A percentile compares a stretch with the other conserved stretches of the same genome.
Conservation (phyloP, 371 early-diverging fungal species). For the Chytridiales sp. region DNA sequence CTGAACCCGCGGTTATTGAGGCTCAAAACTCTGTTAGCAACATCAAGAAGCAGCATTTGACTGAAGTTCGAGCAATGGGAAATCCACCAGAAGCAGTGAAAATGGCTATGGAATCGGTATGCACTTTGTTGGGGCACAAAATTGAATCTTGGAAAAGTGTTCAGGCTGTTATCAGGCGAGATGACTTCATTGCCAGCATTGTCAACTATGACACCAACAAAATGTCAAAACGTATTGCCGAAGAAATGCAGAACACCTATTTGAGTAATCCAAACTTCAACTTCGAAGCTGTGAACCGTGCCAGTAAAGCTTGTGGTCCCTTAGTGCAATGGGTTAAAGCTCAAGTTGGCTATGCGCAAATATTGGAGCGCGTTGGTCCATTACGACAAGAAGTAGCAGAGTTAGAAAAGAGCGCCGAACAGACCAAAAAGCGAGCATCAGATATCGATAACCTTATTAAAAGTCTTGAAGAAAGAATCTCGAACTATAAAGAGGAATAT, state of each 20-base stretch:
- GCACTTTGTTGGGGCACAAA: constrained; percentile 88
- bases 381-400: constrained; percentile 88
- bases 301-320: constrained; percentile 98
- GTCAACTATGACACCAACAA: constrained; percentile 91
- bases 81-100: constrained; percentile 94
- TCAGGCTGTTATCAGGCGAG: constrained; percentile 88
- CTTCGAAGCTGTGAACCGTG: constrained; percentile 93
- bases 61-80: constrained; percentile 98
- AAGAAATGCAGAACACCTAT: constrained; percentile 75
- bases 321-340: constrained; percentile 97
- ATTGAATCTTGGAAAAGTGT: constrained; percentile 79
- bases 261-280: constrained; percentile 83
- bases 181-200: constrained; percentile 97
- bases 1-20: constrained; percentile 97
- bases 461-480: constrained; percentile 86
- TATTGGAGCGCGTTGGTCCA: constrained; percentile 93
- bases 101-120: constrained; percentile 96
- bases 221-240: constrained; percentile 72
- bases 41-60: constrained; percentile 95
- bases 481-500: constrained; percentile 93
- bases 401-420: constrained; percentile 78
- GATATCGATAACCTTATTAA: constrained; percentile 78
- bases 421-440: constrained; percentile 69
- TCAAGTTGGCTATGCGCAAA: constrained; percentile 89
- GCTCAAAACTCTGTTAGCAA: constrained; percentile 90